Evolutionary conservation across 768 basidiomycete species (phyloP), one percentile per base, ranked within the genome.

Genomic region (Baorangia bicolor): DNA sequence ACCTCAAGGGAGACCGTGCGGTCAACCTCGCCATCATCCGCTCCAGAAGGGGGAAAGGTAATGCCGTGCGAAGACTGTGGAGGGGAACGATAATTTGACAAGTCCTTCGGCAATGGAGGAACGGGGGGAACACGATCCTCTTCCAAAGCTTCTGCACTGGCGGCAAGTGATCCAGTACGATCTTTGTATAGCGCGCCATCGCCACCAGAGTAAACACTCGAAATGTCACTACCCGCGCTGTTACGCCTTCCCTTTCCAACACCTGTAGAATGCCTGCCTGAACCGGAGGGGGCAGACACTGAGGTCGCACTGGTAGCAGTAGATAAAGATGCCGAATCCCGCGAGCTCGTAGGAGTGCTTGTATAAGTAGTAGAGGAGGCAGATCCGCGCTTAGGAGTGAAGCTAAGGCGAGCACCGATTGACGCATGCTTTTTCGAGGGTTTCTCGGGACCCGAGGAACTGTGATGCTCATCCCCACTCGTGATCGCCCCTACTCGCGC

Each of bases 51-150:
- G 30, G 87, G 82, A 61, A 85, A 82, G 20, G 75, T 65, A 48
- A 83, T 72, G 41, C 77, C 76, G 25, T 85, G 74, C 18, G 88
- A 80, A 18, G 85, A 80, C 21, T 80, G 73, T 18, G 84, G 85
- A 23, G 88, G 88, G 1, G 88, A 86, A 49, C 84, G 85, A 73
- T 85, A 90, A 21, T 74, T 83, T n/a, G 87, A 85, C 51, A 94
- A 72, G 64, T 94, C 92, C 75, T 97, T 95, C 40, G 94, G 94
- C 27, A 97, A 75, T 35, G 94, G 94, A 34, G 94, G 94, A 4
- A 96, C 93, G 27, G 94, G 94, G 18, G 94, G 94, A n/a, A 97
- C 94, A 53, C 75, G 65, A 55, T 75, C 74, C 61, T 83, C 84
- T 54, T 90, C 88, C 40, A 74, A 70, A 40, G 73, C 72, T 58